Conservation (phyloP, 2,329 filamentous ascomycete species). For the Fusarium sp. region DNA sequence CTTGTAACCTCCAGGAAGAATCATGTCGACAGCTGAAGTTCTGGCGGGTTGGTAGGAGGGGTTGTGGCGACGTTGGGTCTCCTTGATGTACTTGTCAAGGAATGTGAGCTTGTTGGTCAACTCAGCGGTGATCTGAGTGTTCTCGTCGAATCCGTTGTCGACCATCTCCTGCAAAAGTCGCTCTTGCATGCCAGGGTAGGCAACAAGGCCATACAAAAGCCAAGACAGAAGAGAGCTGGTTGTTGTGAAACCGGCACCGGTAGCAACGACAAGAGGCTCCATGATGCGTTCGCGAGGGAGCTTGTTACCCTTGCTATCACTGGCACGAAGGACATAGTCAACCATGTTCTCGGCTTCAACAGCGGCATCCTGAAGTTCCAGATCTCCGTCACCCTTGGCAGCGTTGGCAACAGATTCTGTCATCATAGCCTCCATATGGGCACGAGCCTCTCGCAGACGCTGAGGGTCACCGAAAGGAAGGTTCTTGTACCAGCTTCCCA, state of each 20-base stretch:
- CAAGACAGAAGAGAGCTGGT: conserved; percentile 68
- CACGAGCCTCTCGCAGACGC: conserved; percentile 51
- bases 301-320: conserved; percentile 65
- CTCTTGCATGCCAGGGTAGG: conserved; percentile 66
- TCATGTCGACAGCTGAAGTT: conserved; percentile 64
- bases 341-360: conserved; percentile 57
- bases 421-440: conserved; percentile 52
- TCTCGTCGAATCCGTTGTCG: conserved; percentile 57
- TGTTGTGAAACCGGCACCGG: conserved; percentile 70
- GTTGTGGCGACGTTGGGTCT: conserved; percentile 69
- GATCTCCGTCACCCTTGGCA: conserved; percentile 51
- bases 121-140: conserved; percentile 60
- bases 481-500: conserved; percentile 65
- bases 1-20: conserved; percentile 69
- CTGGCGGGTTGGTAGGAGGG: conserved; percentile 70
- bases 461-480: conserved; percentile 69
- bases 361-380: conserved; percentile 61
- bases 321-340: conserved; percentile 65
- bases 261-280: conserved; percentile 59
- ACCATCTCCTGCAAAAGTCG: conserved; percentile 68
- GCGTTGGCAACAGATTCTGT: conserved; percentile 54
- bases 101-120: conserved; percentile 60
- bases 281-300: conserved; percentile 54
- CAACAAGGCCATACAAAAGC: conserved; percentile 64
- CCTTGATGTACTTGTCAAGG: conserved; percentile 69